Base-by-base conservation (phyloP, 208 protist species). In the Trypanosoma caninum region DNA sequence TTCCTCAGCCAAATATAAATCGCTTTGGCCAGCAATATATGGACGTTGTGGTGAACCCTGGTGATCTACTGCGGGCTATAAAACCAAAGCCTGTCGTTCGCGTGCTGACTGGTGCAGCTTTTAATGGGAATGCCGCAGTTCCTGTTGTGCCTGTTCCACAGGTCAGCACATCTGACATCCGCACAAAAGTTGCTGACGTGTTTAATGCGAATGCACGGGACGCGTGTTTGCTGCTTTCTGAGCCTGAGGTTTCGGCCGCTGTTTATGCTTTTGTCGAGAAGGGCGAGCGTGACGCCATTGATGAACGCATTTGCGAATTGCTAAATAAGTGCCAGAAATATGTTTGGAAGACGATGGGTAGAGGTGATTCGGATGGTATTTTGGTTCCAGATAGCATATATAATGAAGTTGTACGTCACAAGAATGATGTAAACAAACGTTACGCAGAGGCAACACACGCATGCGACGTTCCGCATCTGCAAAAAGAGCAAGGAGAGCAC, bases 11-110 rank as follows among this genome's bases (percentile, higher is more conserved):
- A 3, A 91, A 94, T 56, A 60, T 79, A 31, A 85, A 88, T 35
- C 90, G 90, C n/a, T 93, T 96, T 65, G 90, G 90, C 0, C 87
- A 94, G 73, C 80, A 92, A 59, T 96, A 91, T 69, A 85, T 91
- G 68, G 90, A 92, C 35, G 85, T 91, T 1, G 76, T 92, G 30
- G 90, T 83, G 16, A 96, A 96, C 63, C 84, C 90, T 13, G 76
- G 73, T 11, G 84, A 92, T 40, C 37, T 96, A 37, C 72, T 96
- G 23, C 74, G 76, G 27, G 76, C 81, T 8, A 56, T 94, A 14
- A 87, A 89, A 47, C 79, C 84, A 31, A 91, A 87, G 45, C 69
- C 59, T 22, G 56, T 70, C 37, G 31, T 71, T 47, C 66, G 64
- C n/a, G 25, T 40, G 14, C 8, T 22, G 4, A 14, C 30, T 28